Evolutionary conservation across 2,329 filamentous ascomycete genomes (phyloP), one percentile per base, ranked within the genome.

Genomic region (Neodidymelliopsis sp.): DNA sequence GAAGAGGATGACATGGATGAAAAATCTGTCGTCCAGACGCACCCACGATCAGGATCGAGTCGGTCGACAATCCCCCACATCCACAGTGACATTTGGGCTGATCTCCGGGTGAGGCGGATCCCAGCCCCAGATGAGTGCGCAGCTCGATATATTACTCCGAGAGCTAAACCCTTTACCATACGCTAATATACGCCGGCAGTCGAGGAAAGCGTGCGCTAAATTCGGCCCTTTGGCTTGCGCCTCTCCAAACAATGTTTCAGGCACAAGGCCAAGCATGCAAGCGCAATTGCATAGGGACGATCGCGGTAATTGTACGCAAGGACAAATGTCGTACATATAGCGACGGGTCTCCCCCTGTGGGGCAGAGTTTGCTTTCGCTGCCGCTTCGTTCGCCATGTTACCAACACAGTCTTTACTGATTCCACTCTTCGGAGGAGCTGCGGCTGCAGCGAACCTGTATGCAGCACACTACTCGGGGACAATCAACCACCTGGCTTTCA

Each of bases 381-480:
- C 3, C 15, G n/a, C 23, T 47, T 20, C 11, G 18, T 24, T 19
- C 46, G 52, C 19, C 41, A 69, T 69, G 66, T 43, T 69, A 49
- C 31, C 60, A 18, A 43, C 58, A 33, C 38, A 57, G 25, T 39
- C 54, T 22, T 49, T 66, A 22, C 47, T 69, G 30, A 19, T 69
- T 20, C 59, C 65, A 10, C 45, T 67, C 5, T 65, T 70, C 41
- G 59, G 60, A 2, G 50, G 58, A 25, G 53, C 59, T 37, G 65
- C 62, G 6, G 62, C 42, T 40, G 66, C 63, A 12, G 60, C 64
- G 8, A 66, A 67, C 45, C 51, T 70, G 7, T 69, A 59, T 53
- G 66, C 64, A 18, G 54, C 66, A 24, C 67, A 70, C 41, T 69
- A 70, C 42, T 61, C 62, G 5, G 66, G 66, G 13, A 67, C 62